Percentiles rank a stretch among this genome's conserved stretches.
phyloP scores from a whole-genome alignment of 768 basidiomycete genomes.

The Suillus weaverae region DNA sequence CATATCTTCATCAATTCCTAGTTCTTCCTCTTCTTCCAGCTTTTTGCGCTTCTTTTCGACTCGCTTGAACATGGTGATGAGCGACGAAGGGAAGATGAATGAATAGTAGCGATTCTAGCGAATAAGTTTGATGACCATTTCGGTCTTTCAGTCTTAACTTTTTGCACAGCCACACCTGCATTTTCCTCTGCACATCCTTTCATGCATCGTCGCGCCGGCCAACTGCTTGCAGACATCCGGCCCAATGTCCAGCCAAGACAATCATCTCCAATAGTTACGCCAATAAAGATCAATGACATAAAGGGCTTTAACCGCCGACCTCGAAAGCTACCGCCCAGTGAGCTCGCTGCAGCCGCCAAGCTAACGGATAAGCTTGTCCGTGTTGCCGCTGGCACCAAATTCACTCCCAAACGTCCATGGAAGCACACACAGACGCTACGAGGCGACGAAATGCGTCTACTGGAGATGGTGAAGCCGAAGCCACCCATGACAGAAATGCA shows the following conservation, averaged over 20 bases:
- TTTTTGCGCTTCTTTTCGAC: conserved; percentile 65
- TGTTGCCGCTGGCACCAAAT: conserved; percentile 28
- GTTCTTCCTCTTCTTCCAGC: conserved; percentile 61
- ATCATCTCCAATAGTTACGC: neutral
- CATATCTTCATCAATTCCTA: conserved; percentile 63
- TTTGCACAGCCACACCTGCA: conserved; percentile 27
- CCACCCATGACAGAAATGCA: conserved; percentile 12
- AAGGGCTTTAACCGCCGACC: neutral
- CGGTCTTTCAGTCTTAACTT: neutral
- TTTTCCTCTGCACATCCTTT: conserved; percentile 24
- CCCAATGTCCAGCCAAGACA: conserved; percentile 16
- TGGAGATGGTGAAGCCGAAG: conserved; percentile 17
- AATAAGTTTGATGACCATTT: neutral
- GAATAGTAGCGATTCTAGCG: no score
- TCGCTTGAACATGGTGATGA: conserved; percentile 69
- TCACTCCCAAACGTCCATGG: conserved; percentile 35
- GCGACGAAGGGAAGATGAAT: neutral
- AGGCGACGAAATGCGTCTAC: conserved; percentile 41
- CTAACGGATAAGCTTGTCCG: conserved; percentile 36
- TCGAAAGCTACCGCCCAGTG: neutral
- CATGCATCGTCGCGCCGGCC: conserved; percentile 31
- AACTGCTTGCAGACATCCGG: conserved; percentile 20
- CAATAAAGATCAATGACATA: neutral
- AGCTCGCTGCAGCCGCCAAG: conserved; percentile 8
- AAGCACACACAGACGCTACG: conserved; percentile 35